Evolutionary conservation across 768 basidiomycete species (phyloP).

Genomic region (Lentinula detonsa): DNA sequence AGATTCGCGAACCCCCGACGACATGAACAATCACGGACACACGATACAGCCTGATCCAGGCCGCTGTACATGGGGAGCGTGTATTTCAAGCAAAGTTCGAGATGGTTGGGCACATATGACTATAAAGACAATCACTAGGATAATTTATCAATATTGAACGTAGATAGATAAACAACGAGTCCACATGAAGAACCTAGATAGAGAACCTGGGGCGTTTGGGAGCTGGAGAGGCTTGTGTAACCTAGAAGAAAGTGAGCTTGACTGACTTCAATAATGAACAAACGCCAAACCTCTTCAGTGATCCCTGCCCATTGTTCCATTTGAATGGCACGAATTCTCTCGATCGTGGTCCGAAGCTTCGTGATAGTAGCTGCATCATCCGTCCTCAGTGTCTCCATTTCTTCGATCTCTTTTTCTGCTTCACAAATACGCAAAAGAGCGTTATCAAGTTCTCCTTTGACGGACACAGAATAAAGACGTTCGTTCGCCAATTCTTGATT

Average conservation of each 20-base stretch:
- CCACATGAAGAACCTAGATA: not conserved
- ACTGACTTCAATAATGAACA: not conserved
- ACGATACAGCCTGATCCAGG: no score
- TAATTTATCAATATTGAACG: not conserved
- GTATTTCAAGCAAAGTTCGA: no score
- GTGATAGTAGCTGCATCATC: not conserved
- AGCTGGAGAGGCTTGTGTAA: not conserved
- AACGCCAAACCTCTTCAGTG: not conserved
- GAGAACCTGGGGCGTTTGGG: not conserved
- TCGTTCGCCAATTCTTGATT: not conserved
- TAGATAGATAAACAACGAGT: not conserved
- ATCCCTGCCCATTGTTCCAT: not conserved
- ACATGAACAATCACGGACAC: no score
- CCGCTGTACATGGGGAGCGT: no score
- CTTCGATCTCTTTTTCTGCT: not conserved
- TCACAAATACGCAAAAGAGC: not conserved
- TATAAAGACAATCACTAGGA: no score
- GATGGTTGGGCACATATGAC: no score
- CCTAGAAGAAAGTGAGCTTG: not conserved
- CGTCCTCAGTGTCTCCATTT: not conserved
- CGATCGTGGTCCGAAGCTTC: not conserved
- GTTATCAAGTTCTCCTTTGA: not conserved
- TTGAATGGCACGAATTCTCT: not conserved
- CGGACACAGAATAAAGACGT: not conserved
- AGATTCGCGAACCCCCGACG: no score